Evolutionary conservation across 305 asterid species (phyloP).

Genomic region (Fraxinus velutina): DNA sequence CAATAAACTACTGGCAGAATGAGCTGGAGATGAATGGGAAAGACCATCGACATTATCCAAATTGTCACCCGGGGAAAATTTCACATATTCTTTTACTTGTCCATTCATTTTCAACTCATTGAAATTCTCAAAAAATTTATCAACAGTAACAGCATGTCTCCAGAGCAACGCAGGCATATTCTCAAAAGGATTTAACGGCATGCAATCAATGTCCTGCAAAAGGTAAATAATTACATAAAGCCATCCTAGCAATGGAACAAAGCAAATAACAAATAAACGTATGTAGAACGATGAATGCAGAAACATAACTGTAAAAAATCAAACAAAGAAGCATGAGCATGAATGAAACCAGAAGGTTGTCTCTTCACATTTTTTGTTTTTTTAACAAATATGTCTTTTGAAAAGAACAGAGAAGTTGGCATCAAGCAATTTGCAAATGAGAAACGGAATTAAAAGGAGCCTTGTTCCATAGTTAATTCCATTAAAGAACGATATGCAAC

Average conservation of each 20-base stretch:
- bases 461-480: conserved; percentile 10
- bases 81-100: conserved; percentile 47
- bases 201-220: conserved; percentile 87
- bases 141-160: conserved; percentile 46
- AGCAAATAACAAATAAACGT: not conserved
- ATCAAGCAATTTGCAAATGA: conserved; percentile 5
- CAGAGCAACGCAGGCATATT: conserved; percentile 65
- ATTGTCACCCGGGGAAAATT: conserved; percentile 44
- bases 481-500: conserved; percentile 6
- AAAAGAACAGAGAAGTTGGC: not conserved
- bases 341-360: conserved; percentile 12
- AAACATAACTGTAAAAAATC: not conserved
- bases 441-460: conserved; percentile 1
- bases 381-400: conserved; percentile 5
- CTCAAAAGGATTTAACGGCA: conserved; percentile 77
- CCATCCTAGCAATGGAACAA: not conserved
- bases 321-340: conserved; percentile 1
- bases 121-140: conserved; percentile 55
- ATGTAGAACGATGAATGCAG: conserved; percentile 13
- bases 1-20: conserved; percentile 43
- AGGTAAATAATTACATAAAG: conserved; percentile 13
- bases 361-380: not conserved
- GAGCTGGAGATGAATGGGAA: conserved; percentile 47
- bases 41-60: conserved; percentile 45
- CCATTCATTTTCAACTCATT: conserved; percentile 52